These are phyloP conservation scores for Cyphellophora attinorum DNA, from an alignment of 2,329 filamentous ascomycete species.

Conservation along the genomic window DNA sequence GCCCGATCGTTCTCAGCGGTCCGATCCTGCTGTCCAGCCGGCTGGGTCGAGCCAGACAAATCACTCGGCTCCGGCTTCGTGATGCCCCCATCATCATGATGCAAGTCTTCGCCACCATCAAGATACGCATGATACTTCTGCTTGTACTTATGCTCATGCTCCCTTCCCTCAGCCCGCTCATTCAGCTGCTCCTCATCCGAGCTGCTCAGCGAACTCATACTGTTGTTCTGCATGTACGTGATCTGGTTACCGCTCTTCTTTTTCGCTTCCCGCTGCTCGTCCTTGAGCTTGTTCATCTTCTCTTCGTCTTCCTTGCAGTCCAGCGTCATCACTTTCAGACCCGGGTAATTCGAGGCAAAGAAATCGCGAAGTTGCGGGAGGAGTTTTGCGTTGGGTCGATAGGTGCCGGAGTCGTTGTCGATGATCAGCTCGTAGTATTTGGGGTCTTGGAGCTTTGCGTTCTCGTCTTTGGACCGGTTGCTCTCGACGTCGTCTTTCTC, in stretches of 20 bases:
- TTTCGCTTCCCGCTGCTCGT: constrained; percentile 64
- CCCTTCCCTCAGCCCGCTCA: constrained; percentile 15
- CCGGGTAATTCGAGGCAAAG: constrained; percentile 63
- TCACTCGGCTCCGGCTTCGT: neutral
- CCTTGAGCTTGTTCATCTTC: constrained; percentile 63
- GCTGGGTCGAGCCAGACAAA: too few species aligned
- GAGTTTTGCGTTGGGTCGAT: constrained; percentile 70
- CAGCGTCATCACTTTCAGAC: constrained; percentile 62
- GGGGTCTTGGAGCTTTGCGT: constrained; percentile 35
- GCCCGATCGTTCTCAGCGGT: neutral
- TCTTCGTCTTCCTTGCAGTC: constrained; percentile 66
- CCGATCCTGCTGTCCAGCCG: neutral
- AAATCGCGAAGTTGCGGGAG: constrained; percentile 64
- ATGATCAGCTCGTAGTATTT: constrained; percentile 74
- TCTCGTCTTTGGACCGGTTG: constrained; percentile 1
- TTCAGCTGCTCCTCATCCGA: constrained; percentile 52
- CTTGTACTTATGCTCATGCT: constrained; percentile 11
- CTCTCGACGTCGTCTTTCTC: constrained; percentile 30
- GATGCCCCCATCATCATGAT: constrained; percentile 5
- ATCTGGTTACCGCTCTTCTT: constrained; percentile 48
- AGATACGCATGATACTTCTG: constrained; percentile 14
- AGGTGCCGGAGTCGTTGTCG: constrained; percentile 92
- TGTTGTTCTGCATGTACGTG: constrained; percentile 45
- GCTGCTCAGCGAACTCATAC: constrained; percentile 38
- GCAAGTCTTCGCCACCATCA: constrained; percentile 10